phyloP scores from a whole-genome alignment of 1,284 basidiomycete genomes.

The Uromyces viciae-fabae region DNA sequence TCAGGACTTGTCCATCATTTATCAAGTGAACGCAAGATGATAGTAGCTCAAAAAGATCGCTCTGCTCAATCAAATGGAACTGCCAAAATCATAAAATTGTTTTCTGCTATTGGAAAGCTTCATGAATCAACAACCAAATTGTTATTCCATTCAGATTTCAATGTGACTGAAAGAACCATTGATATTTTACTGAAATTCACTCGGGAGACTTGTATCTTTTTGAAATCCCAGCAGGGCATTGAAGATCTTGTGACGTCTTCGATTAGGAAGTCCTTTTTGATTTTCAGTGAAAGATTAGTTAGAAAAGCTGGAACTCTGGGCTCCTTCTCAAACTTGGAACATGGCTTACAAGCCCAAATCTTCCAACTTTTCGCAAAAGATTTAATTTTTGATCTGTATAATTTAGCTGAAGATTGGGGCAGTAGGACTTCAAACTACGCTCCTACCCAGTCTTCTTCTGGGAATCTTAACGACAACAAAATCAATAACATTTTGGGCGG shows the following conservation, averaged over 20 bases:
- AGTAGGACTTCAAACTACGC: not conserved
- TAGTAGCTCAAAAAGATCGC: constrained; percentile 44
- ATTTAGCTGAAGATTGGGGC: constrained; percentile 44
- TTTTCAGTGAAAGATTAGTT: constrained; percentile 29
- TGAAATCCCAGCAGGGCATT: constrained; percentile 34
- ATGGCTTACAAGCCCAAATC: not conserved
- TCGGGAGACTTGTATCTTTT: constrained; percentile 38
- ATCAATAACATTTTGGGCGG: not conserved
- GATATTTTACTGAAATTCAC: constrained; percentile 38
- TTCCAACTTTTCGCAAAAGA: constrained; percentile 25
- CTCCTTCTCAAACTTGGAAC: not conserved
- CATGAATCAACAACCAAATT: constrained; percentile 42
- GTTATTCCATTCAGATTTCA: constrained; percentile 33
- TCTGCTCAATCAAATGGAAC: constrained; percentile 32
- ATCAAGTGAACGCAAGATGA: constrained; percentile 45
- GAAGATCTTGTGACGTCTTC: constrained; percentile 38
- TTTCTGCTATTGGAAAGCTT: constrained; percentile 39
- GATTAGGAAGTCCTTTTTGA: constrained; percentile 37
- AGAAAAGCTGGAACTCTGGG: constrained; percentile 3
- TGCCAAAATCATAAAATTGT: constrained; percentile 36
- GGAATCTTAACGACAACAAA: not conserved
- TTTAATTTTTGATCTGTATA: constrained; percentile 35
- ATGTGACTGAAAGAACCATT: constrained; percentile 2
- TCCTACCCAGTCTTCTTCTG: not conserved
- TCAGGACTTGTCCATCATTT: constrained; percentile 45